Evolutionary conservation across 78 protist genomes (phyloP).

Genomic region (Bodo saltans): DNA sequence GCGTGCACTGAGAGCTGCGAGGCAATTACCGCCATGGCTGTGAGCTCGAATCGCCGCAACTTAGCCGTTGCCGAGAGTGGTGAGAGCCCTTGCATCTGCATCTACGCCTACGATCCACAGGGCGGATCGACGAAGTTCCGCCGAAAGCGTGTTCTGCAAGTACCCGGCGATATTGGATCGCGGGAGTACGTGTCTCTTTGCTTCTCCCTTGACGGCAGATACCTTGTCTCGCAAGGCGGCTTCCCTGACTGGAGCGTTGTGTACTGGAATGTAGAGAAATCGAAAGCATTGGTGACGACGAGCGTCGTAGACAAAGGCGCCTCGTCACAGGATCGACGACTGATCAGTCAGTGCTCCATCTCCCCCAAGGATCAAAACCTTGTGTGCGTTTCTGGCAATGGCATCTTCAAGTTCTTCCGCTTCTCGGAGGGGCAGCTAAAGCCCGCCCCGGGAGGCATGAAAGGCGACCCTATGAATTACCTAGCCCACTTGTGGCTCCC

Average conservation of each 20-base stretch:
- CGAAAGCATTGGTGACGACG: background rate
- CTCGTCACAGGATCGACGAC: background rate
- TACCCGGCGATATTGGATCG: constrained; percentile 25
- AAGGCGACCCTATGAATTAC: constrained; percentile 38
- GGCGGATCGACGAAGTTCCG: too few relatives aligned
- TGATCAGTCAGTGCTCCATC: constrained; percentile 37
- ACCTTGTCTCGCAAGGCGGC: constrained; percentile 30
- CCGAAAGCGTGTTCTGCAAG: constrained; percentile 17
- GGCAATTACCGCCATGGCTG: constrained; percentile 47
- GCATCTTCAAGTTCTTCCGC: constrained; percentile 36
- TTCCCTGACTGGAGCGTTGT: constrained; percentile 43
- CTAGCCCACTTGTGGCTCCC: constrained; percentile 56
- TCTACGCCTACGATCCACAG: constrained; percentile 47
- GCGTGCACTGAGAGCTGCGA: constrained; percentile 41
- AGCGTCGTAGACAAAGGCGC: background rate
- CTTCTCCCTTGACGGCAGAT: constrained; percentile 20
- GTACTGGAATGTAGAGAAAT: background rate
- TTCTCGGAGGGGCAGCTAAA: constrained; percentile 27
- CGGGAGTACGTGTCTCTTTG: constrained; percentile 22
- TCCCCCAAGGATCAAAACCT: constrained; percentile 38
- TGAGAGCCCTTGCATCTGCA: constrained; percentile 24
- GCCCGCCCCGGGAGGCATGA: constrained; percentile 25
- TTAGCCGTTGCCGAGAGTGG: constrained; percentile 52
- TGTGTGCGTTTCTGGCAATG: constrained; percentile 48
- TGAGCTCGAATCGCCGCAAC: constrained; percentile 43